Evolutionary conservation across 129 eudicot genomes (phyloP), one percentile per base, ranked within the genome.

Genomic region (Arctium minus): DNA sequence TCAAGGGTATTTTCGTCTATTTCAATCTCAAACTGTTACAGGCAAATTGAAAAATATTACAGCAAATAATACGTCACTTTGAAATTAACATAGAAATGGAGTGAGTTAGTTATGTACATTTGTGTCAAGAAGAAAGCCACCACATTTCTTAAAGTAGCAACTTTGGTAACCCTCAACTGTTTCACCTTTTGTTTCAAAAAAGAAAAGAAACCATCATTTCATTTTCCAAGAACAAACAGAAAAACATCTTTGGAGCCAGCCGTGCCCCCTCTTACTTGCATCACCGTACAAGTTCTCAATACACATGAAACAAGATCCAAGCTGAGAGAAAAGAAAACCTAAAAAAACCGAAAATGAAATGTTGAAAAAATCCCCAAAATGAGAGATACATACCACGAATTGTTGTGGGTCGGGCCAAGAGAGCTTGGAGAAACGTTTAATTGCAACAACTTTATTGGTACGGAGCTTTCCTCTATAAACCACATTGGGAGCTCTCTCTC

Each of bases 371-470:
- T 68, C 46, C 27, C 27, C 27, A 22, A 22, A 22, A 22, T 22
- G 27, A 22, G 27, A 22, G 27, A 22, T 22, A 22, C 70, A 82
- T 83, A 93, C 99, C 98, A 90, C 90, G 86, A 96, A 96, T 79
- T 93, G 99, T 44, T 91, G 93, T 4, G 98, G 95, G 82, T 96
- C 99, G 11, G 99, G 99, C 99, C 99, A 96, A 13, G 99, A 96
- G 84, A 87, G 95, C 86, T 90, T 96, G 15, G 99, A 96, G 80
- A 96, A 96, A 40, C 98, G 94, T 72, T 96, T 96, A 76, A 96
- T 77, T 13, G 99, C 99, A 80, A 96, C 97, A 72, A 91, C 89
- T 42, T 87, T 86, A 85, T 90, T 93, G 75, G 84, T 90, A 46
- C 89, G 77, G 38, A 96, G 95, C 72, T 90, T 96, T 18, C 98